These are phyloP conservation scores for Lichtheimia hyalospora DNA, from an alignment of 371 early-diverging fungal species.

Conservation along the genomic window DNA sequence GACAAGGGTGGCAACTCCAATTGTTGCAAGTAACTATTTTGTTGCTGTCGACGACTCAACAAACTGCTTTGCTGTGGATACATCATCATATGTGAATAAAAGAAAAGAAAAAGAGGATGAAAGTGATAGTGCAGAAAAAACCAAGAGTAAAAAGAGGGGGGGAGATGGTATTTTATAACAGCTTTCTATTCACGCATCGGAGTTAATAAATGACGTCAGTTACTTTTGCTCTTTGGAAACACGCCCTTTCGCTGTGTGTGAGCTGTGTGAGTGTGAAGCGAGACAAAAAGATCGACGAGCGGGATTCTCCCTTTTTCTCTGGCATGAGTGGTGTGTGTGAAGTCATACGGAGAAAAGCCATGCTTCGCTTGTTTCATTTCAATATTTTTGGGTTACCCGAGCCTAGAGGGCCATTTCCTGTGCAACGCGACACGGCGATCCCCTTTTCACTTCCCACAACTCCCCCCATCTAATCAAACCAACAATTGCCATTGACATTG, in stretches of 20 bases:
- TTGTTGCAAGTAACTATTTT: slow-evolving; percentile 27
- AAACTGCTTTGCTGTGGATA: slow-evolving; percentile 10
- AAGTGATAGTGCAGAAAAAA: background rate
- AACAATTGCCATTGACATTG: no score
- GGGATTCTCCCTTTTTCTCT: no score
- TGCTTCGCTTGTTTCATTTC: no score
- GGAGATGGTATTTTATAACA: background rate
- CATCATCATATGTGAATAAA: background rate
- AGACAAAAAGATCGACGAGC: background rate
- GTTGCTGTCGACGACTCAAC: slow-evolving; percentile 39
- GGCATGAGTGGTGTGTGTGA: no score
- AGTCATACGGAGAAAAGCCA: no score
- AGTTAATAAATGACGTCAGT: background rate
- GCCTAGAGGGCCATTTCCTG: no score
- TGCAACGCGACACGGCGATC: no score
- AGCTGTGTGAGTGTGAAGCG: background rate
- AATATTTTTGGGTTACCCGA: no score
- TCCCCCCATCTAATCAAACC: no score
- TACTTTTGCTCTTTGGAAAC: background rate
- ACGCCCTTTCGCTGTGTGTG: no score
- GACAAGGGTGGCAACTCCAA: slow-evolving; percentile 37
- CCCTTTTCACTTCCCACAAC: no score
- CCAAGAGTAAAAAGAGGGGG: no score
- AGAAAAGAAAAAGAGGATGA: background rate
- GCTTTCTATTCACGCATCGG: background rate